Evolutionary conservation across 345 rosid species (phyloP).

Genomic region (Syzygium oleosum): DNA sequence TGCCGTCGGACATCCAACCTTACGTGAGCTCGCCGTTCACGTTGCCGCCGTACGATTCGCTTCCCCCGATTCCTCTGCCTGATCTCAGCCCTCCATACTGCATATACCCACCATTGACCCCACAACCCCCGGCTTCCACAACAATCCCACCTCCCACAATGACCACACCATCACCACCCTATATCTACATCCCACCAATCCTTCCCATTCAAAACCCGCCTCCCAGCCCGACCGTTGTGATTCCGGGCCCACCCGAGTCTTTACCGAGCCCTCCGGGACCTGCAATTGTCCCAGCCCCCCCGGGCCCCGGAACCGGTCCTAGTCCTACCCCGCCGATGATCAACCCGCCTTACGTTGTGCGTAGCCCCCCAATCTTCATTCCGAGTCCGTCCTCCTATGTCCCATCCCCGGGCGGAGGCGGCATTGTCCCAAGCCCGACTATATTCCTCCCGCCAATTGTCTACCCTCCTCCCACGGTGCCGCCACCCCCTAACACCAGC

Average conservation of each 20-base stretch:
- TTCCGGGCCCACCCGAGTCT: conserved; percentile 33
- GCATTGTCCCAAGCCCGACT: background rate
- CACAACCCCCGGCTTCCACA: background rate
- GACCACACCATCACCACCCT: background rate
- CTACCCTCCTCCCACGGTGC: conserved; percentile 70
- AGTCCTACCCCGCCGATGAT: background rate
- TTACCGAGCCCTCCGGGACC: background rate
- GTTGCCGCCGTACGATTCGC: conserved; percentile 11
- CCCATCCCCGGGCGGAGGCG: conserved; percentile 6
- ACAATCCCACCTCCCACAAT: background rate
- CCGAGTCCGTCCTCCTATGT: conserved; percentile 4
- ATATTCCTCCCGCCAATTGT: conserved; percentile 62
- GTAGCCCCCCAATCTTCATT: background rate
- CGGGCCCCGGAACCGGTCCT: background rate
- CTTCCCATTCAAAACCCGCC: background rate
- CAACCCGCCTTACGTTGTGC: background rate
- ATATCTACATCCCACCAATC: background rate
- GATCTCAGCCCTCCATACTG: conserved; percentile 9
- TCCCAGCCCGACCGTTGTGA: conserved; percentile 19
- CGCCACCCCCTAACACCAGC: conserved; percentile 36
- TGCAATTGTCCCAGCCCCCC: background rate
- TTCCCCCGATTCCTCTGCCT: conserved; percentile 3
- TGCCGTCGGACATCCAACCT: background rate
- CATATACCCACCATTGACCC: conserved; percentile 3
- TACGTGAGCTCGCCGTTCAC: conserved; percentile 7